phyloP scores from a whole-genome alignment of 352 stramenopile species.

The Pythium dissotocum region DNA sequence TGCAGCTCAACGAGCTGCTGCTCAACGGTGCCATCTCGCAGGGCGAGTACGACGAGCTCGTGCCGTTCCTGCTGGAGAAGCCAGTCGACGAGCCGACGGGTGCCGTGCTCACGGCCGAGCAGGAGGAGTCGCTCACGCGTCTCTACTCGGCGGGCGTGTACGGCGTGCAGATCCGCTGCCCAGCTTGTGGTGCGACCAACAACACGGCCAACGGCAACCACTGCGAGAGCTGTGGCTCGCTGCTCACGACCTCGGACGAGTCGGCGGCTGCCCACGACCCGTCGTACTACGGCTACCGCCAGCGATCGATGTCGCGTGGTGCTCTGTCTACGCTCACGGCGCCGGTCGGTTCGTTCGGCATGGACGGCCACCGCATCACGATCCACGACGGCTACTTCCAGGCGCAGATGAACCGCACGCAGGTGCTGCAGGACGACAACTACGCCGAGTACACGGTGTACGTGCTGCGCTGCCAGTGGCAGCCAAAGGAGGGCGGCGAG shows the following conservation, averaged over 20 bases:
- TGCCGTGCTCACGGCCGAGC: constrained; percentile 70
- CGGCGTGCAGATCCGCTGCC: constrained; percentile 86
- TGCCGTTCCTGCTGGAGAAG: constrained; percentile 85
- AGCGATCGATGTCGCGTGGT: constrained; percentile 57
- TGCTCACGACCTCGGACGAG: constrained; percentile 80
- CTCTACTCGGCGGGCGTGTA: constrained; percentile 79
- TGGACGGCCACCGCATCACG: constrained; percentile 72
- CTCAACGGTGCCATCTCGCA: constrained; percentile 82
- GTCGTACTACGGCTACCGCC: constrained; percentile 61
- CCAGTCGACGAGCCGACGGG: constrained; percentile 55
- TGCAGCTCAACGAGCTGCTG: constrained; percentile 85
- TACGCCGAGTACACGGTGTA: constrained; percentile 90
- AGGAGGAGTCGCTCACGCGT: constrained; percentile 80
- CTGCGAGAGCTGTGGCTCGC: constrained; percentile 82
- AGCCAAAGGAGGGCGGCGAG: constrained; percentile 57
- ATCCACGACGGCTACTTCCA: constrained; percentile 89
- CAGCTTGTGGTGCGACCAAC: constrained; percentile 82
- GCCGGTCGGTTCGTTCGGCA: constrained; percentile 75
- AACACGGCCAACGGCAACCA: constrained; percentile 89
- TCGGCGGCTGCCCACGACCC: constrained; percentile 39
- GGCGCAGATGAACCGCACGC: constrained; percentile 83
- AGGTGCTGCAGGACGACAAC: constrained; percentile 88
- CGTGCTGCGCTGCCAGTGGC: constrained; percentile 84
- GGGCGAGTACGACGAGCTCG: constrained; percentile 84
- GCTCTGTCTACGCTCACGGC: constrained; percentile 63